These are phyloP conservation scores for Epichloe aotearoae DNA, from an alignment of 2,329 filamentous ascomycete genomes.

Conservation along the genomic window DNA sequence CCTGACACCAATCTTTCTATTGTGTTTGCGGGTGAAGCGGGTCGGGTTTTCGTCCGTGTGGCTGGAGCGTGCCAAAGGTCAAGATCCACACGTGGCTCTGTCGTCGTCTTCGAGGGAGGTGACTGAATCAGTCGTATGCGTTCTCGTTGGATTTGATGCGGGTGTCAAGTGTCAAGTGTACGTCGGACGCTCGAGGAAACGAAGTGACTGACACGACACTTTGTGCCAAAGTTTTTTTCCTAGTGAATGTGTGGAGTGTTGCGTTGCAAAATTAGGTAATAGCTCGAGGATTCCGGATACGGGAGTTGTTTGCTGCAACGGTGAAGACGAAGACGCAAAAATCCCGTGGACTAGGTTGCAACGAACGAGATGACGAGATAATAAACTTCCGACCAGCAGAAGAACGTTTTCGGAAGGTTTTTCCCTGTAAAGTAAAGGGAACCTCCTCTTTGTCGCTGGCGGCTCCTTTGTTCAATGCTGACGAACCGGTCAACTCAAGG, in stretches of 20 bases:
- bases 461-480: constrained; percentile 1
- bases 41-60: constrained; percentile 4
- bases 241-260: too few relatives aligned
- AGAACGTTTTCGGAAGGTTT: neutral
- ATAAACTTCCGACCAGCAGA: constrained; percentile 9
- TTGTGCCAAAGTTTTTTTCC: too few relatives aligned
- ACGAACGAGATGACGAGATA: neutral
- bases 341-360: neutral
- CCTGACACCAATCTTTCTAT: neutral
- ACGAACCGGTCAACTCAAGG: neutral
- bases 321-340: neutral
- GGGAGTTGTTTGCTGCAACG: neutral
- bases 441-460: neutral
- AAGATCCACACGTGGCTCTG: constrained; percentile 5
- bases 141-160: neutral
- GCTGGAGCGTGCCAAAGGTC: constrained; percentile 4
- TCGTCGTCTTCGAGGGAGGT: neutral
- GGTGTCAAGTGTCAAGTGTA: too few relatives aligned
- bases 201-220: too few relatives aligned
- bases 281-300: neutral
- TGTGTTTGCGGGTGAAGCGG: too few relatives aligned
- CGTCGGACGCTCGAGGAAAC: too few relatives aligned
- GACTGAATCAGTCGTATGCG: neutral
- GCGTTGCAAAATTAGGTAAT: too few relatives aligned
- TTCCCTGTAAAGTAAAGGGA: neutral